Base-by-base conservation (phyloP, 2,329 filamentous ascomycete species). In the Aspergillus awamori region DNA sequence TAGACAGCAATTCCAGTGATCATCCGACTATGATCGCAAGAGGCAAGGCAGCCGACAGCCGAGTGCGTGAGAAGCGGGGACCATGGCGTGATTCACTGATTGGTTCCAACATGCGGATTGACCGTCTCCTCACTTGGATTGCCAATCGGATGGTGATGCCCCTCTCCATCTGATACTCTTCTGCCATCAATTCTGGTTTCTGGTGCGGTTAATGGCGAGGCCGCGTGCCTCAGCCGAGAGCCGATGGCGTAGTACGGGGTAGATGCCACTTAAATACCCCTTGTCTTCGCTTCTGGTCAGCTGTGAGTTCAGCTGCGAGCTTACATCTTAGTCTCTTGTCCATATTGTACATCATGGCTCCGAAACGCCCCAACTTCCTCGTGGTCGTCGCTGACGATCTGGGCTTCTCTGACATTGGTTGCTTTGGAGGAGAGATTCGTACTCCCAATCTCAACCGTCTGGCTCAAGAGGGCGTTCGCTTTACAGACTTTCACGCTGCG, bases 401-500 rank as follows among this genome's bases (percentile, higher is more conserved):
- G 17, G 84, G 84, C n/a, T 87, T 86, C 77, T 83, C 82, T 49
- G 86, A 88, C 65, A 78, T 86, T 20, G 81, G 82, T 52, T 83
- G 82, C 67, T 88, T 86, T 66, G 86, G 86, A 47, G 81, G 83
- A 63, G 85, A 88, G 72, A 87, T 88, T 66, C 79, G 80, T 38
- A 88, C 86, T 0, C 86, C 86, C 0, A 83, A 86, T 67, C 77
- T 88, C 39, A 83, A 87, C 72, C 82, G 81, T 39, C 72, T 86
- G 3, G 80, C 83, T 2, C 53, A 79, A 73, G 74, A 81, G 58
- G 82, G 86, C 30, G 73, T 89, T 20, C 82, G 86, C 5, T 86
- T 88, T 68, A 88, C 86, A 0, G 84, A 88, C 66, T 89, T 87
- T 72, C 87, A 89, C 68, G 84, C 86, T 1, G 86, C 87, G 0